These are phyloP conservation scores for Auriscalpium microsporum DNA, from an alignment of 768 basidiomycete genomes.

Conservation along the genomic window DNA sequence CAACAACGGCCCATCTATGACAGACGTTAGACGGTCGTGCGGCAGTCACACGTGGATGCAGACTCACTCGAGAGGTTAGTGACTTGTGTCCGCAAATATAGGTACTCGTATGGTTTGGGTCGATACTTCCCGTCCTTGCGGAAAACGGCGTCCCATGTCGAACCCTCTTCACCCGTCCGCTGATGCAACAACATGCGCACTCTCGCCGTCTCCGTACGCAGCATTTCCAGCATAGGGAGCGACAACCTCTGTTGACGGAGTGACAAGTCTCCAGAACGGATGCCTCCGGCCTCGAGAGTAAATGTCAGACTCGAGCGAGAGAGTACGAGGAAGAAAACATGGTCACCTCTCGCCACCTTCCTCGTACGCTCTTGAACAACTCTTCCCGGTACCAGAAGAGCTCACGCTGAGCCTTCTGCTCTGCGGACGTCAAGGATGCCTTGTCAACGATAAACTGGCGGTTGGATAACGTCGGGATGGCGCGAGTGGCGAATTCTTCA, in stretches of 20 bases:
- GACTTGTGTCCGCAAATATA: slow-evolving; percentile 48
- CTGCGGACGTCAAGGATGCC: slow-evolving; percentile 47
- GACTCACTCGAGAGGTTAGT: slow-evolving; percentile 62
- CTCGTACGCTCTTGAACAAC: slow-evolving; percentile 58
- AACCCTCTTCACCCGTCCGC: slow-evolving; percentile 8
- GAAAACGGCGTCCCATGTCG: slow-evolving; percentile 13
- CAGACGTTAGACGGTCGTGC: background rate
- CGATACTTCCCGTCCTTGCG: slow-evolving; percentile 36
- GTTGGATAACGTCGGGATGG: slow-evolving; percentile 80
- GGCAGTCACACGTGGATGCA: background rate
- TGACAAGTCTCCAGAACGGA: slow-evolving; percentile 66
- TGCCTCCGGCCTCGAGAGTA: slow-evolving; percentile 58
- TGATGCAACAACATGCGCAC: slow-evolving; percentile 35
- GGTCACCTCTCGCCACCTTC: slow-evolving; percentile 79
- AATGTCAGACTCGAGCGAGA: background rate
- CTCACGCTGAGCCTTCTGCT: slow-evolving; percentile 62
- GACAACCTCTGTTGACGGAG: slow-evolving; percentile 75
- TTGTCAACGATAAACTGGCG: slow-evolving; percentile 88
- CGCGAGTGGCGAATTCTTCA: slow-evolving; percentile 44
- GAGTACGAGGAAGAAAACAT: background rate
- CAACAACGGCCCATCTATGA: slow-evolving; percentile 41
- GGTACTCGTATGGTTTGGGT: slow-evolving; percentile 51
- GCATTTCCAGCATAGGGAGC: slow-evolving; percentile 65
- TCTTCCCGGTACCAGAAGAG: slow-evolving; percentile 96
- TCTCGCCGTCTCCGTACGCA: slow-evolving; percentile 59